phyloP scores from a whole-genome alignment of 1,284 basidiomycete species.

The Ceratobasidium sp. region DNA sequence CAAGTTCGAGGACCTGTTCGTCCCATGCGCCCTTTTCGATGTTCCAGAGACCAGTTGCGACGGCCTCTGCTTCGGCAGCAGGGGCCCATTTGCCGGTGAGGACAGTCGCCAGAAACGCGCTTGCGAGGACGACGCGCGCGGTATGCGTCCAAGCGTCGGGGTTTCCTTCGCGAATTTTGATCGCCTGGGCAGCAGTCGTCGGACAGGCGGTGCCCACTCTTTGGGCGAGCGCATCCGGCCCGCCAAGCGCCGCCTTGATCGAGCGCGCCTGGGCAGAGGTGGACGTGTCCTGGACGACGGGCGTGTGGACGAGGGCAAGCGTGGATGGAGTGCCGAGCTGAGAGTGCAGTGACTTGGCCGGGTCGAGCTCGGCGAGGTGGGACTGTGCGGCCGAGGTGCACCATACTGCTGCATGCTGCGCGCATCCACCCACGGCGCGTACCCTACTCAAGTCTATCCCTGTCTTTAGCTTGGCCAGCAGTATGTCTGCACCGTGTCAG shows the following conservation, averaged over 20 bases:
- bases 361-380: constrained; percentile 68
- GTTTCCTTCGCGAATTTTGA: constrained; percentile 74
- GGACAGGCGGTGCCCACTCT: constrained; percentile 66
- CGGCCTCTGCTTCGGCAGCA: constrained; percentile 77
- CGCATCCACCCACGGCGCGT: constrained; percentile 74
- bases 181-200: constrained; percentile 63
- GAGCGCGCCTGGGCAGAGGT: constrained; percentile 75
- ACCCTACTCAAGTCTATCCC: constrained; percentile 71
- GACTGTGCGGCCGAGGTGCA: constrained; percentile 73
- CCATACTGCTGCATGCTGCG: constrained; percentile 81
- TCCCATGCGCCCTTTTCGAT: constrained; percentile 67
- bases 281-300: constrained; percentile 77
- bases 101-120: constrained; percentile 73
- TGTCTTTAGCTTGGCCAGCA: constrained; percentile 74
- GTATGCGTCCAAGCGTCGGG: constrained; percentile 78
- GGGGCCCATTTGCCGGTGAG: constrained; percentile 72
- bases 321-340: constrained; percentile 62
- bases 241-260: constrained; percentile 74
- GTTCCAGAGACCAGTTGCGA: constrained; percentile 76
- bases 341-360: constrained; percentile 65
- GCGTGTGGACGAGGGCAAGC: constrained; percentile 77
- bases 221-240: constrained; percentile 74
- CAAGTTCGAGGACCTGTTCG: constrained; percentile 73
- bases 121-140: constrained; percentile 69
- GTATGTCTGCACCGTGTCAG: constrained; percentile 58